A percentile compares a stretch with the other conserved stretches of the same genome.
Conservation (phyloP, 73 alveolate genomes). For the Tetrahymena thermophila region DNA sequence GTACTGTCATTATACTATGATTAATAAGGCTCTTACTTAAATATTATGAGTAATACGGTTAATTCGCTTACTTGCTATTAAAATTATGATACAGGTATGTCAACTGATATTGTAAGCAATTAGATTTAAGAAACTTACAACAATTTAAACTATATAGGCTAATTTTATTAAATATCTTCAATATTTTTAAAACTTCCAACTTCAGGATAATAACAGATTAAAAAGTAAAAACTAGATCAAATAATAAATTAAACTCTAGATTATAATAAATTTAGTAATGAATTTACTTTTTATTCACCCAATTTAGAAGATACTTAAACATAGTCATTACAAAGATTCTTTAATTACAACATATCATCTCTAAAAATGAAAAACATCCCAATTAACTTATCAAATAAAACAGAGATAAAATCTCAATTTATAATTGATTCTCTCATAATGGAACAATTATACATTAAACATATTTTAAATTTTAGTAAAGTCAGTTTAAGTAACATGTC, state of each 20-base stretch:
- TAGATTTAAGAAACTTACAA: too few species aligned
- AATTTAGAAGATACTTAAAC: background rate
- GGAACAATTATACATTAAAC: background rate
- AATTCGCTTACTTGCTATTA: background rate
- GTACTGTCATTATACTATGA: background rate
- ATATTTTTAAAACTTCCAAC: background rate
- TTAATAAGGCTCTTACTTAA: background rate
- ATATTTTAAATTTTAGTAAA: background rate
- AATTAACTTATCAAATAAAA: background rate
- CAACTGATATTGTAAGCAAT: background rate
- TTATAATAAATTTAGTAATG: background rate
- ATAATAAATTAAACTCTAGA: background rate
- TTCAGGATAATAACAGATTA: background rate
- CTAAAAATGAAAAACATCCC: background rate
- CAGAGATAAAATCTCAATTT: background rate
- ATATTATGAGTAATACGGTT: too few species aligned
- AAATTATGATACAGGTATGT: background rate
- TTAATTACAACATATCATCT: background rate
- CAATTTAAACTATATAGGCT: background rate
- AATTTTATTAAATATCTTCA: background rate
- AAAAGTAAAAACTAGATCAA: background rate
- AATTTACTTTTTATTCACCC: background rate
- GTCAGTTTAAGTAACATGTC: background rate
- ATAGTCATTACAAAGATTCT: background rate
- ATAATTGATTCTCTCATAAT: background rate